Evolutionary conservation across 306 rosid genomes (phyloP), one percentile per base, ranked within the genome.

Genomic region (Dalbergia oliveri): DNA sequence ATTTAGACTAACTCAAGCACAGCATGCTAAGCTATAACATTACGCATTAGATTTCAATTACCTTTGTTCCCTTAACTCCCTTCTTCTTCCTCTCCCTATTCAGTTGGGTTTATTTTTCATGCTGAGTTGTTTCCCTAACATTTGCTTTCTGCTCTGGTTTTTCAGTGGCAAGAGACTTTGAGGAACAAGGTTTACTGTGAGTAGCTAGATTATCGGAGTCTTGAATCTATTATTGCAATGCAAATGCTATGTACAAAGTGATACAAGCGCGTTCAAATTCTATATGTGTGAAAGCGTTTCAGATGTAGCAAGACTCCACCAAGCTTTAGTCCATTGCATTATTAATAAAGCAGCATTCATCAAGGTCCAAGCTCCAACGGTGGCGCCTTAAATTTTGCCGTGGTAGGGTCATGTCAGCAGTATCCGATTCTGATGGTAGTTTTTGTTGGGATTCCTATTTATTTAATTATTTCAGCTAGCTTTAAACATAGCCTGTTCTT

Each of bases 151-250:
- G 65, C 66, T 73, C 0, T 83, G 75, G 15, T 85, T 63, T 76
- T 79, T 47, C 90, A 93, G 97, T 79, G 77, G 97, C 87, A 26
- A 47, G 9, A 73, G 94, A 89, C 10, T 83, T 89, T 21, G 79
- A 56, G 69, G 84, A 81, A 43, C 82, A 71, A 70, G 94, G 92
- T 80, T 66, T 87, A 14, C 74, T 84, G 19, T 93, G 90, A 91
- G 80, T 73, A 44, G 82, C 77, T 49, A 26, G 78, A 65, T 26
- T 69, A 33, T 19, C 70, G 86, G 79, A 73, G 61, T 82, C 84
- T 84, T 68, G 80, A 74, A 79, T n/a, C 67, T 61, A 74, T 35
- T 61, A 74, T 35, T 34, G 12, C 66, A 72, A 58, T 67, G 70
- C 75, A 49, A 21, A 72, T 58, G 66, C 68, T 80, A 6, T 76